Evolutionary conservation across 75 land plant genomes (phyloP), one percentile per base, ranked within the genome.

Genomic region (Pinus albicaulis): DNA sequence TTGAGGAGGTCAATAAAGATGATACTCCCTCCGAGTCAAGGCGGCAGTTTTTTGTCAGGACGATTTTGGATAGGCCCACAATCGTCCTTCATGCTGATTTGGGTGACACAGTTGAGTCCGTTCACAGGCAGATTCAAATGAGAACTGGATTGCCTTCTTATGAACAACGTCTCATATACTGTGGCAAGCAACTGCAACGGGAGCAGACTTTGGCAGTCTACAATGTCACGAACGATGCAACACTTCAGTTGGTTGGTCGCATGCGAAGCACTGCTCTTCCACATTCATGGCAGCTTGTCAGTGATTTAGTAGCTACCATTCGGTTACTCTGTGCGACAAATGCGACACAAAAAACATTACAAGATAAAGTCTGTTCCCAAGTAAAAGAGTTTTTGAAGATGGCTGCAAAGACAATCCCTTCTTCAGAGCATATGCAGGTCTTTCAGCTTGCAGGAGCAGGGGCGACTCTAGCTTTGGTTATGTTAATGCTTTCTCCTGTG

Each of bases 211-310:
- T 97, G 62, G 84, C 77, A 8, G 86, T 84, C 7, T 97, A 87
- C 59, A 55, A 41, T 3, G 76, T 97, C 13, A 72, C 76, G 22
- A 89, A 88, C 31, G 95, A 95, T 78, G 80, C 95, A 53, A 78
- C 76, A 19, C 84, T 97, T 36, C 85, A 89, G 17, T 76, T 97
- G 57, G 93, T 91, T 20, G 93, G 89, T 5, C 85, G 95, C 48
- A 90, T 97, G 89, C 68, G 98, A 23, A 88, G 91, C 80, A 92
- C 95, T 5, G 79, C 72, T 16, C 79, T 86, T 57, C 95, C 98
- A 19, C 77, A 65, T 41, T 82, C 95, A 5, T 97, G 98, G 98
- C 92, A 85, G 77, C 78, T 86, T 26, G 78, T 84, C 72, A 86
- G 89, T 72, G 93, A 94, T 64, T 76, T 95, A 55, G 83, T 92